Percentiles rank a stretch among this genome's conserved stretches.
Evolutionary conservation across 441 rosid genomes (phyloP).

Genomic region (Populus hybrid): DNA sequence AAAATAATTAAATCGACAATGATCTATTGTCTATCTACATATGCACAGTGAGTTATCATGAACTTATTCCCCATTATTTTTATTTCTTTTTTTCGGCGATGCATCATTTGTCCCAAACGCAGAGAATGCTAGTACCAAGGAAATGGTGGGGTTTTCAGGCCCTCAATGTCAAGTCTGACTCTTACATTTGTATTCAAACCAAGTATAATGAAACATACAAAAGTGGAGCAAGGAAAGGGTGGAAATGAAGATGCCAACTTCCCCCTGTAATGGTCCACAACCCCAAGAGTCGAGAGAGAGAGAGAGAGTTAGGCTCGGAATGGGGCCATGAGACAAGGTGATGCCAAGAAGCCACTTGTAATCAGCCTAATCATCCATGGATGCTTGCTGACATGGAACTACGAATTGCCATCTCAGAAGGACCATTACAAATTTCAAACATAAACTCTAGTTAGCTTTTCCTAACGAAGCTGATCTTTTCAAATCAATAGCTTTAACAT

Average conservation of each 20-base stretch:
- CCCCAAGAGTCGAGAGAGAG: not conserved
- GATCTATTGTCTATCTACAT: not conserved
- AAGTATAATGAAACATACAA: conserved; percentile 35
- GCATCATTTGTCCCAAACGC: conserved; percentile 24
- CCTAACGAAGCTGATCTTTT: not conserved
- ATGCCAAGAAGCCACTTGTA: conserved; percentile 14
- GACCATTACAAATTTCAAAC: not conserved
- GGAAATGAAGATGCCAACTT: conserved; percentile 22
- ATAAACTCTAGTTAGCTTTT: not conserved
- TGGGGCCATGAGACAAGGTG: not conserved
- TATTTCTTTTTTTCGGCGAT: not conserved
- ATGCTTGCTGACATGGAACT: not conserved
- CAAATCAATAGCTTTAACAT: not conserved
- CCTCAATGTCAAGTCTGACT: conserved; percentile 53
- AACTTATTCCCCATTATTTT: not conserved
- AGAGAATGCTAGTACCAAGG: conserved; percentile 16
- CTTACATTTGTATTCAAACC: conserved; percentile 44
- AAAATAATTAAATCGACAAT: no score
- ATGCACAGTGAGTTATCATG: not conserved
- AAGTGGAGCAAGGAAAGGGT: conserved; percentile 12
- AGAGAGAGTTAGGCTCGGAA: not conserved
- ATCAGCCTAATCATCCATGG: conserved; percentile 1
- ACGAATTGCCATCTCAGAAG: not conserved
- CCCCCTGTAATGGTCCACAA: conserved; percentile 33
- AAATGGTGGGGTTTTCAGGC: conserved; percentile 30